Conservation (phyloP, 2,329 filamentous ascomycete genomes). For the Colletotrichum shisoi region DNA sequence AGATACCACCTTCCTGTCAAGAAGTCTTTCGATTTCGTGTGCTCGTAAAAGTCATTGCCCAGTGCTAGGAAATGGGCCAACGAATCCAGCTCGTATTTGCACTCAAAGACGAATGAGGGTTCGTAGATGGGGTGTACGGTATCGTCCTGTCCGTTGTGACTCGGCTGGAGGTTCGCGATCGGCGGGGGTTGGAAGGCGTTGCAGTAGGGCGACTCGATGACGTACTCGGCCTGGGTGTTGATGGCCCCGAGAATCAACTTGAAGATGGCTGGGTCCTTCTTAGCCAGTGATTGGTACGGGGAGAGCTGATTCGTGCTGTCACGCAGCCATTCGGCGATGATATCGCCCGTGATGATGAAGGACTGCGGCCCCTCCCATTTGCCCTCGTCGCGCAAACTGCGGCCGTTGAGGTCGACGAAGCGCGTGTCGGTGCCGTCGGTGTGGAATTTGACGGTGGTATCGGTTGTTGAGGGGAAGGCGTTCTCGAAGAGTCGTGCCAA, state of each 20-base stretch:
- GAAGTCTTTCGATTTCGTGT: conserved; percentile 80
- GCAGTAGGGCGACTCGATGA: conserved; percentile 94
- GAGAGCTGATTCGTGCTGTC: conserved; percentile 93
- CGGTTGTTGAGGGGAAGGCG: conserved; percentile 88
- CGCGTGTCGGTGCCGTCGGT: conserved; percentile 62
- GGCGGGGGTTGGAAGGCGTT: conserved; percentile 97
- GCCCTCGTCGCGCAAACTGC: conserved; percentile 58
- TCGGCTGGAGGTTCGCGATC: conserved; percentile 75
- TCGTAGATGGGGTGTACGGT: conserved; percentile 87
- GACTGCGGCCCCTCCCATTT: conserved; percentile 87
- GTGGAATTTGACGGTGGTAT: conserved; percentile 90
- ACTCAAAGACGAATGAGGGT: conserved; percentile 87
- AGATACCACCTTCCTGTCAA: conserved; percentile 79
- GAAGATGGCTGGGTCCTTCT: conserved; percentile 79
- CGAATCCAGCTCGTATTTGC: conserved; percentile 98
- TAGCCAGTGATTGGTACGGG: conserved; percentile 86
- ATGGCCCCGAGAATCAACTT: conserved; percentile 89
- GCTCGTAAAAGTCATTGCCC: conserved; percentile 83
- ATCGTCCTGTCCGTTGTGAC: conserved; percentile 83
- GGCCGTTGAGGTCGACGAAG: conserved; percentile 43
- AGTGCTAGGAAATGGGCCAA: conserved; percentile 89
- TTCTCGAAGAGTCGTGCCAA: conserved; percentile 94
- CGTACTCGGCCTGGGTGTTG: conserved; percentile 93
- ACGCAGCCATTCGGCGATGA: conserved; percentile 90
- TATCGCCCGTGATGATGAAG: conserved; percentile 93